Evolutionary conservation across 2,329 filamentous ascomycete genomes (phyloP).

Genomic region (Ophiostoma sp.): DNA sequence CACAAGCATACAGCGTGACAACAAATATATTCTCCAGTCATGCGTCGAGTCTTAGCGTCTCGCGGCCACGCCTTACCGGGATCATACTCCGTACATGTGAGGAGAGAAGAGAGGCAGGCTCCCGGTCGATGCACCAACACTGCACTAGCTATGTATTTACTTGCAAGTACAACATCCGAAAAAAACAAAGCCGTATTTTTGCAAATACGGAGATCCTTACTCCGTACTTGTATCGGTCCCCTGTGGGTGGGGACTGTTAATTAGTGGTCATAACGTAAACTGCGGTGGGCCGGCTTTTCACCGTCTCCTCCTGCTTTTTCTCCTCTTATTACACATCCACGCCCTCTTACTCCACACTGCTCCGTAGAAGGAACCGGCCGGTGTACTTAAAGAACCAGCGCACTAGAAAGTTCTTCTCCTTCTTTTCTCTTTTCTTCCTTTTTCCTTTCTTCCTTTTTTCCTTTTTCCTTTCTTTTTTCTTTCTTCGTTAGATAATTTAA

Average conservation of each 20-base stretch:
- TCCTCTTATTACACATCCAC: neutral
- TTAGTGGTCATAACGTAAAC: slow-evolving; percentile 9
- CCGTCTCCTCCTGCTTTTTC: neutral
- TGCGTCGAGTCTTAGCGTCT: no score
- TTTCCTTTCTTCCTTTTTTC: neutral
- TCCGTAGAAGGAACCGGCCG: neutral
- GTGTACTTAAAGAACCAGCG: slow-evolving; percentile 4
- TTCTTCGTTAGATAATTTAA: neutral
- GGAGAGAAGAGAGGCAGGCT: neutral
- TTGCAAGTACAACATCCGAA: no score
- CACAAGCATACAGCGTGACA: no score
- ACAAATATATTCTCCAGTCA: no score
- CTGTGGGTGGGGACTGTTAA: neutral
- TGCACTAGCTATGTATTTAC: neutral
- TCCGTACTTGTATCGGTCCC: no score
- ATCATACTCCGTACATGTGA: no score
- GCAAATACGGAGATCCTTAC: no score
- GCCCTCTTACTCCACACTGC: neutral
- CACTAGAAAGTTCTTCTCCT: slow-evolving; percentile 4
- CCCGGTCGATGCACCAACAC: neutral
- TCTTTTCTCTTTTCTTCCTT: neutral
- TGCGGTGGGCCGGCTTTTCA: neutral
- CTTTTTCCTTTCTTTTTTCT: neutral
- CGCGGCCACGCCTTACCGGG: no score
- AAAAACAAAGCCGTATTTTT: no score